phyloP scores from a whole-genome alignment of 2,329 filamentous ascomycete genomes.

The Alternaria sp. region DNA sequence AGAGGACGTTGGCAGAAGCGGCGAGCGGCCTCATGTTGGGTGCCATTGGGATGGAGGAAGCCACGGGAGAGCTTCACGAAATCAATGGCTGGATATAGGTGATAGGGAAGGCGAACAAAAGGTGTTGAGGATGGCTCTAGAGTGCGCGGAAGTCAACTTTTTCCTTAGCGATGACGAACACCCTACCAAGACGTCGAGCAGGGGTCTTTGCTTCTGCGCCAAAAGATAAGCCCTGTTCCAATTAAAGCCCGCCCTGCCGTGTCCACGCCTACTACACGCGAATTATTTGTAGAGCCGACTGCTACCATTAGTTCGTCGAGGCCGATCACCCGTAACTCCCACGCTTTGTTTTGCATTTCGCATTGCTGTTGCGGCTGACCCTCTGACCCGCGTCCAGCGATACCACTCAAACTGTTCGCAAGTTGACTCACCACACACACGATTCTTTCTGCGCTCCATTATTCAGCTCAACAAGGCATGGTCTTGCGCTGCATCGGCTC shows the following conservation, averaged over 20 bases:
- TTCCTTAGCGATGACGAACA: constrained; percentile 39
- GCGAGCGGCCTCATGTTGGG: constrained; percentile 49
- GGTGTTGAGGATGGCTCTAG: constrained; percentile 21
- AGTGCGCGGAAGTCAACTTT: constrained; percentile 33
- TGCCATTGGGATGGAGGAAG: constrained; percentile 40
- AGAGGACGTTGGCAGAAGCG: constrained; percentile 34
- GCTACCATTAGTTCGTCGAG: constrained; percentile 1
- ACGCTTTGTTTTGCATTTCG: background rate
- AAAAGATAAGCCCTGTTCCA: constrained; percentile 26
- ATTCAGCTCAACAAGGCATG: constrained; percentile 1
- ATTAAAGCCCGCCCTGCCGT: constrained; percentile 23
- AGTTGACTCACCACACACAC: background rate
- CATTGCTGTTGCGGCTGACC: background rate
- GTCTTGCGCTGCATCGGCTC: constrained; percentile 8
- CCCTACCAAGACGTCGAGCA: constrained; percentile 15
- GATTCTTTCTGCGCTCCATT: constrained; percentile 1
- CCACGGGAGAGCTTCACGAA: constrained; percentile 16
- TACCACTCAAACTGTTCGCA: background rate
- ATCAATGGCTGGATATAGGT: constrained; percentile 17
- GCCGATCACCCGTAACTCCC: constrained; percentile 12
- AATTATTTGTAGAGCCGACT: constrained; percentile 8
- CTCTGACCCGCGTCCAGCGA: background rate
- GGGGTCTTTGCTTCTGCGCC: constrained; percentile 18
- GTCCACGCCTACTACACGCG: constrained; percentile 13
- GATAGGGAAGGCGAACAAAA: constrained; percentile 17